These are phyloP conservation scores for Trichoderma citrinoviride DNA, from an alignment of 2,329 filamentous ascomycete genomes.

Conservation along the genomic window DNA sequence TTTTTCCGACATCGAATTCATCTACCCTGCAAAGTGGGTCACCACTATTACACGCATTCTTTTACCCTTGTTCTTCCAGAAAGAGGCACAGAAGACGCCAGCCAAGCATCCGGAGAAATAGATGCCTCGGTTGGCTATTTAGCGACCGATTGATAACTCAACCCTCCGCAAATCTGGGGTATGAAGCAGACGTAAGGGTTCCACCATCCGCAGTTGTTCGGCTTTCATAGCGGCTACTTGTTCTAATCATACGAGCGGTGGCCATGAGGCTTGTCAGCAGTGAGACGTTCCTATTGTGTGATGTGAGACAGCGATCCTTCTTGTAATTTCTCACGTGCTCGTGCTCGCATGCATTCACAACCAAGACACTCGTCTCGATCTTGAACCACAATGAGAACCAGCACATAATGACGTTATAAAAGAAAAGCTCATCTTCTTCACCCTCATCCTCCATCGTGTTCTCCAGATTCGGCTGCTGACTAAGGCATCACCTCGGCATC, in stretches of 20 bases:
- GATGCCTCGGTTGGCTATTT: slow-evolving; percentile 1
- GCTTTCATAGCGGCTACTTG: not conserved
- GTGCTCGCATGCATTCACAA: too few relatives aligned
- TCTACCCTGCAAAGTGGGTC: slow-evolving; percentile 5
- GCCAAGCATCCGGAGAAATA: not conserved
- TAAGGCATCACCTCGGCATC: slow-evolving; percentile 19
- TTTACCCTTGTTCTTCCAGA: not conserved
- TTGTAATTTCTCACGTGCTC: too few relatives aligned
- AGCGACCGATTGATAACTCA: not conserved
- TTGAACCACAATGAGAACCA: too few relatives aligned
- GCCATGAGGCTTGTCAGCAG: too few relatives aligned
- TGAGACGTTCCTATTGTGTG: not conserved
- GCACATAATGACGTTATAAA: not conserved
- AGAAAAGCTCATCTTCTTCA: not conserved
- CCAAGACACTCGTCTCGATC: too few relatives aligned
- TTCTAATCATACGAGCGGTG: not conserved
- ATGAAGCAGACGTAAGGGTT: too few relatives aligned
- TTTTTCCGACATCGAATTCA: not conserved
- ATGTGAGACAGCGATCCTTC: not conserved
- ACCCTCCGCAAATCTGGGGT: not conserved
- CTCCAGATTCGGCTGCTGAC: slow-evolving; percentile 1
- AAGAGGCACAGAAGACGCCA: not conserved
- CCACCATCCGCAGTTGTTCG: not conserved
- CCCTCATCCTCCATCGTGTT: not conserved
- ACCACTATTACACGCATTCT: not conserved